These are phyloP conservation scores for Backusella liffmaniae DNA, from an alignment of 192 early-diverging fungal genomes.

Conservation along the genomic window DNA sequence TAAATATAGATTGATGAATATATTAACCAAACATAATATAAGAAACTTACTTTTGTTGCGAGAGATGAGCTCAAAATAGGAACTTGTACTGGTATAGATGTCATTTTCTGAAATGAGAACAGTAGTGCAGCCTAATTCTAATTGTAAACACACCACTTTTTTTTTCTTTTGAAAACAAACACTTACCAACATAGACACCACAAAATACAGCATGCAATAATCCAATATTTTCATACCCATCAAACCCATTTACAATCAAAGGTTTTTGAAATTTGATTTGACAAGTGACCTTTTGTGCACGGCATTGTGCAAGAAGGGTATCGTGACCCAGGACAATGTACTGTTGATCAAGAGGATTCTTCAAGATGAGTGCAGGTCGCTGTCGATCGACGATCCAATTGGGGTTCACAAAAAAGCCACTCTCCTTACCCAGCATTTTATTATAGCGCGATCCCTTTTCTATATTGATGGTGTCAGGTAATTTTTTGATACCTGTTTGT, in stretches of 20 bases:
- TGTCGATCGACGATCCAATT: conserved; percentile 46
- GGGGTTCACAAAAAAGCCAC: conserved; percentile 47
- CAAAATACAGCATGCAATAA: conserved; percentile 26
- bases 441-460: conserved; percentile 64
- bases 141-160: background rate
- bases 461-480: conserved; percentile 63
- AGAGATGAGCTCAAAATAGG: conserved; percentile 72
- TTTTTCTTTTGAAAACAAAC: too few species aligned
- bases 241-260: conserved; percentile 33
- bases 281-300: conserved; percentile 60
- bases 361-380: conserved; percentile 46
- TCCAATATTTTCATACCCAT: conserved; percentile 18
- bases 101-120: conserved; percentile 62
- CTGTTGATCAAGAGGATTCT: conserved; percentile 46
- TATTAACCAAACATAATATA: background rate
- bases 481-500: conserved; percentile 16
- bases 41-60: conserved; percentile 53
- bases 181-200: conserved; percentile 35
- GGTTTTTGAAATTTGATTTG: conserved; percentile 48
- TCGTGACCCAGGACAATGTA: conserved; percentile 49
- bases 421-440: conserved; percentile 57
- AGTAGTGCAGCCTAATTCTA: conserved; percentile 52
- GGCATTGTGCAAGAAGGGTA: conserved; percentile 55
- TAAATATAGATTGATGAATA: background rate
- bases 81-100: conserved; percentile 50